A percentile compares a stretch with the other conserved stretches of the same genome.
These are phyloP conservation scores for Urostyla sp. DNA, from an alignment of 73 alveolate species.

Conservation along the genomic window DNA sequence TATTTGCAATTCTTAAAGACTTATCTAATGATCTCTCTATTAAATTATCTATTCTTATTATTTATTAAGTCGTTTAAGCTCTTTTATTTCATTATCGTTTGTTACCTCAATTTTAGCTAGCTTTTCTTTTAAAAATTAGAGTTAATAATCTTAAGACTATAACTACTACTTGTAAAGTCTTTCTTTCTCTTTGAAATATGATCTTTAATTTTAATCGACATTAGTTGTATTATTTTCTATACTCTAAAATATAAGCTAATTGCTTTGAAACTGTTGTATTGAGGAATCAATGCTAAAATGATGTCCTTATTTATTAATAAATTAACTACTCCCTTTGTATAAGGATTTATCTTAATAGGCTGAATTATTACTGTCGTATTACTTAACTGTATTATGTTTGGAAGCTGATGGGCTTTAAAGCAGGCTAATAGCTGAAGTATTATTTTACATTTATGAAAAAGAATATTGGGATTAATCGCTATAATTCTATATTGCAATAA, in stretches of 20 bases:
- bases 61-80: background rate
- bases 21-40: slow-evolving; percentile 6
- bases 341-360: background rate
- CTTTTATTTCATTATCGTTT: slow-evolving; percentile 28
- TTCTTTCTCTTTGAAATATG: slow-evolving; percentile 29
- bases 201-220: no score
- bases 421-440: background rate
- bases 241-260: no score
- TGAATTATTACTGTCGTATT: background rate
- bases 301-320: background rate
- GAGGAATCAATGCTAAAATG: background rate
- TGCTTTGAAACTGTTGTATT: slow-evolving; percentile 48
- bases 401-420: background rate
- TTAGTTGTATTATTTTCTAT: no score
- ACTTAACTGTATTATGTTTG: background rate
- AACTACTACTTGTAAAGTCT: slow-evolving; percentile 13
- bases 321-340: background rate
- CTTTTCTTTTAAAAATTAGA: slow-evolving; percentile 23
- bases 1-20: background rate
- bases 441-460: background rate
- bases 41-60: background rate
- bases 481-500: slow-evolving; percentile 12
- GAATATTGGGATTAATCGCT: background rate
- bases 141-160: background rate
- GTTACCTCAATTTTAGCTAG: slow-evolving; percentile 26